A percentile compares a stretch with the other conserved stretches of the same genome.
Conservation (phyloP, 164 flowering plant genomes). For the Liriodendron chinense region DNA sequence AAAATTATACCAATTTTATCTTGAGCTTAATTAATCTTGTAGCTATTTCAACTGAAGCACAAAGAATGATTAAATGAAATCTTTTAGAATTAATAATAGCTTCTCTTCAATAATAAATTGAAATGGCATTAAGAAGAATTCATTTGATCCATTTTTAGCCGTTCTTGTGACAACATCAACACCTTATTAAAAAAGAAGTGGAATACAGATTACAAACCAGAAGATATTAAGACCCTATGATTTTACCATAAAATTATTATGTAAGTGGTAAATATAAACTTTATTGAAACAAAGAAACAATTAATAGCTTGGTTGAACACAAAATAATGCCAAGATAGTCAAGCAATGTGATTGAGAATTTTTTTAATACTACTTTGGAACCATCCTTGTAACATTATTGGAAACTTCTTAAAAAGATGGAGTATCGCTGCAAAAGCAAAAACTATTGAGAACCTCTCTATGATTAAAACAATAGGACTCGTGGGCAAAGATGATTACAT, state of each 20-base stretch:
- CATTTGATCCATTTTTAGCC: constrained; percentile 90
- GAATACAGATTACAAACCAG: constrained; percentile 90
- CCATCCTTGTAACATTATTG: not conserved
- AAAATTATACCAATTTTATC: constrained; percentile 96
- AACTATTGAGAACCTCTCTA: no score
- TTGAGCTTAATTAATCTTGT: constrained; percentile 93
- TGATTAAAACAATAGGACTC: no score
- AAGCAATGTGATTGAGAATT: no score
- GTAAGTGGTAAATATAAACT: not conserved
- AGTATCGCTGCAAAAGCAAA: no score
- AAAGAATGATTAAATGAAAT: constrained; percentile 17
- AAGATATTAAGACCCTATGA: constrained; percentile 88
- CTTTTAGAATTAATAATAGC: not conserved
- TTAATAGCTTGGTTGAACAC: no score
- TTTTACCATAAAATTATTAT: not conserved
- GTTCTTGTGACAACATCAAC: constrained; percentile 99
- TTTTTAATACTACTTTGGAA: not conserved
- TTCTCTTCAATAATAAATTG: not conserved
- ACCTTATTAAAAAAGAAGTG: constrained; percentile 99
- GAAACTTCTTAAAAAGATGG: not conserved
- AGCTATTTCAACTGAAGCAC: constrained; percentile 72
- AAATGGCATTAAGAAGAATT: not conserved
- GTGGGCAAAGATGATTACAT: no score
- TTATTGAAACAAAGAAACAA: no score
- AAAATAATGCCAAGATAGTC: no score